Evolutionary conservation across 2,329 filamentous ascomycete genomes (phyloP).

Genomic region (Penicillium sp.): DNA sequence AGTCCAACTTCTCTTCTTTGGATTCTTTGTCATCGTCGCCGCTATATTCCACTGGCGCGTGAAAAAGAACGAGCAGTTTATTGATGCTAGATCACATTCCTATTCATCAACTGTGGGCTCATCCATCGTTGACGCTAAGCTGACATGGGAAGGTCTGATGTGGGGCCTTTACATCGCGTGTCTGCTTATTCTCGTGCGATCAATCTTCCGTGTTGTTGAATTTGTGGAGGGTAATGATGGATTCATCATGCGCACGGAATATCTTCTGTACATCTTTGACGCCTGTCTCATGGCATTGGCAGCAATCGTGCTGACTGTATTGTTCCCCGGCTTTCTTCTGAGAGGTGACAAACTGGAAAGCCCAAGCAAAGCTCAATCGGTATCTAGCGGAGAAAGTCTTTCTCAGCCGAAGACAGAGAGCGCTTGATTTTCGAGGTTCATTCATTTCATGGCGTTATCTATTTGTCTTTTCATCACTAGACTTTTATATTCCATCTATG

Average conservation of each 20-base stretch:
- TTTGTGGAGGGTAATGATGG: conserved; percentile 35
- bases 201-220: conserved; percentile 36
- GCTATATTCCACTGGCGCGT: conserved; percentile 51
- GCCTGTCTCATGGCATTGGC: conserved; percentile 30
- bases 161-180: conserved; percentile 27
- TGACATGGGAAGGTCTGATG: conserved; percentile 18
- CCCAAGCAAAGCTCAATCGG: no score
- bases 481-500: no score
- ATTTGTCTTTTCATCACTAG: no score
- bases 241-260: conserved; percentile 31
- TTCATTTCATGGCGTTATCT: no score
- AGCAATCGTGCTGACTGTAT: conserved; percentile 4
- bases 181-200: conserved; percentile 33
- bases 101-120: no score
- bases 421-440: no score
- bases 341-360: no score
- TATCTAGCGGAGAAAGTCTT: no score
- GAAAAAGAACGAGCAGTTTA: not conserved
- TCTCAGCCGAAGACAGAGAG: no score
- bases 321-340: no score
- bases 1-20: conserved; percentile 61
- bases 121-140: not conserved
- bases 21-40: conserved; percentile 56
- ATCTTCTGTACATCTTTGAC: conserved; percentile 37
- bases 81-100: no score